Percentiles rank a stretch among this genome's conserved stretches.
Conservation (phyloP, 202 grass and related monocot species). For the Cymbopogon flexuosus region DNA sequence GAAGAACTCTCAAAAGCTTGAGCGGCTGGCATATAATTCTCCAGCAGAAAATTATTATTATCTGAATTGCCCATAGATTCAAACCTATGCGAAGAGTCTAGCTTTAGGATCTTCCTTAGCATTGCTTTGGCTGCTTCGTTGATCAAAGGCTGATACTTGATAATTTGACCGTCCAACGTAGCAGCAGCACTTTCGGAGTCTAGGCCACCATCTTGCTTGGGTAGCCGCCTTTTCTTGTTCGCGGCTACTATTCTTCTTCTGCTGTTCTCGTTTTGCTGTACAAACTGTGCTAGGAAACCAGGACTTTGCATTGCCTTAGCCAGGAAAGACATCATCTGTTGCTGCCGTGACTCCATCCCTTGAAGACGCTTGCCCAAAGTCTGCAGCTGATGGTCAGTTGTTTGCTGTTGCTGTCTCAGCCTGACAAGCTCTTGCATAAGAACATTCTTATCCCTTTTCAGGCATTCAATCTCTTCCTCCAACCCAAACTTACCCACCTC, state of each 20-base stretch:
- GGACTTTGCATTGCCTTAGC: conserved; percentile 88
- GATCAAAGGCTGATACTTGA: conserved; percentile 90
- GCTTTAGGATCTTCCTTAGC: conserved; percentile 85
- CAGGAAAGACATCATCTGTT: conserved; percentile 97
- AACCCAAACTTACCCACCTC: conserved; percentile 93
- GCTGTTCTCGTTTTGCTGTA: conserved; percentile 86
- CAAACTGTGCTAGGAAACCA: conserved; percentile 85
- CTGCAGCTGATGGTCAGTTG: conserved; percentile 83
- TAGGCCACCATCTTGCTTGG: conserved; percentile 58
- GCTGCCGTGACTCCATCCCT: conserved; percentile 85
- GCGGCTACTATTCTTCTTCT: conserved; percentile 54
- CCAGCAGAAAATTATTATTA: conserved; percentile 37
- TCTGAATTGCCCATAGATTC: conserved; percentile 49
- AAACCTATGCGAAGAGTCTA: conserved; percentile 43
- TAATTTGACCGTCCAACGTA: conserved; percentile 66
- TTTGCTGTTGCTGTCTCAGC: conserved; percentile 80
- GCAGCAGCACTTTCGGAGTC: conserved; percentile 35
- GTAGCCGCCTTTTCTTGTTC: conserved; percentile 80
- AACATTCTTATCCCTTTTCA: conserved; percentile 97
- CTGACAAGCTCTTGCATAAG: conserved; percentile 94
- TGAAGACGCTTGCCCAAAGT: conserved; percentile 81
- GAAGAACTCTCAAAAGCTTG: conserved; percentile 62
- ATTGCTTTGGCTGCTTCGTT: conserved; percentile 94
- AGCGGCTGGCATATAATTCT: conserved; percentile 43
- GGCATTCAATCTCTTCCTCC: conserved; percentile 84